Base-by-base conservation (phyloP, 352 stramenopile species). In the Thraustochytrium striatum region DNA sequence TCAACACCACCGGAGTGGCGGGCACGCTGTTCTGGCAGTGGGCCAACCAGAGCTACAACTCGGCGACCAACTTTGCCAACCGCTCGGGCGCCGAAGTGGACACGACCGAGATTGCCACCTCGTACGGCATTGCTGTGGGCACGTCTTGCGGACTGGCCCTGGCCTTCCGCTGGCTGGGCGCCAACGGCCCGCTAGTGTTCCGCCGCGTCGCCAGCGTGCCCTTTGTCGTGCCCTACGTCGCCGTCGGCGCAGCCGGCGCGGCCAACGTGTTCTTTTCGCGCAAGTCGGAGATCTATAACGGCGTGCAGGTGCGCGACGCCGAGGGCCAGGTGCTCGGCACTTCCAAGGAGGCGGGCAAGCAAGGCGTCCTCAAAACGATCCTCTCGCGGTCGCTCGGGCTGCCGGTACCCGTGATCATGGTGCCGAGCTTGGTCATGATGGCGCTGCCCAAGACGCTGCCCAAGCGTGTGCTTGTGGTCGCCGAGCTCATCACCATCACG, bases 1-100 rank as follows among this genome's bases (percentile, higher is more conserved):
- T 94, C 73, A 84, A 93, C 47, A 88, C 89, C 25, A 82, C 80
- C 36, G 78, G 89, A 85, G 72, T 91, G 36, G 86, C 61, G 68
- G 91, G 92, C 83, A 93, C 89, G 72, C 86, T 94, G 47, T 92
- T 94, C 61, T 93, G 86, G 88, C 90, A 94, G 78, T 94, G 90
- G 90, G 83, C 91, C 61, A 94, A 94, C 82, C 90, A 94, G 68
- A 93, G 88, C 83, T 94, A 92, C 85, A 93, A 91, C 83, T 88
- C 89, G 0, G 89, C 88, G 61, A 93, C 93, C 82, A 94, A 94
- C 86, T 94, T 93, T 82, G 88, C 90, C 36, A 94, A 94, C 82
- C 88, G 90, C 72, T 93, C 92, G 61, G 89, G 88, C 35, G 92
- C 87, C 69, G 72, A 53, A 8, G 59, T 57, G 38, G 61, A 9